Conservation (phyloP, 257 asterid species). For the Ehretia macrophylla region DNA sequence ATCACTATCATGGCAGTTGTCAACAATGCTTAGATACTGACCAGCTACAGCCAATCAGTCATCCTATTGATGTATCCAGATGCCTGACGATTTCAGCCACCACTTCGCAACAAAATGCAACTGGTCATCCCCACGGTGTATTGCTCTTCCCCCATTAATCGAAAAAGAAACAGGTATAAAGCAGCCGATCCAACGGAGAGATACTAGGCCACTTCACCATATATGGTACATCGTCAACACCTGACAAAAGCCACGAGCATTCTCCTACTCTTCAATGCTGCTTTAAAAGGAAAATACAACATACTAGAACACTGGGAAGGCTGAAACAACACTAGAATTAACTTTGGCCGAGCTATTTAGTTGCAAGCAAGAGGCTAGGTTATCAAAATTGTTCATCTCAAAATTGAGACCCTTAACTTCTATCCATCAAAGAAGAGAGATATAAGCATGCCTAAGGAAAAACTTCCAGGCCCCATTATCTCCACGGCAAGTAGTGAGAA, state of each 20-base stretch:
- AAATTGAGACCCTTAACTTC: conserved; percentile 8
- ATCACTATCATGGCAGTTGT: not conserved
- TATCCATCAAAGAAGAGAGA: not conserved
- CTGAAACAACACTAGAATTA: conserved; percentile 37
- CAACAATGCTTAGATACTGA: too few species aligned
- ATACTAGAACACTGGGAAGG: not conserved
- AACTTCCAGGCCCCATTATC: conserved; percentile 22
- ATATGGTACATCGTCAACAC: conserved; percentile 13
- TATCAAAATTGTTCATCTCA: conserved; percentile 21
- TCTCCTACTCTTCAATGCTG: conserved; percentile 27
- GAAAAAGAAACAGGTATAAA: not conserved
- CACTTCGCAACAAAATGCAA: too few species aligned
- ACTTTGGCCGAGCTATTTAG: conserved; percentile 12
- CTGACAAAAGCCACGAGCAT: conserved; percentile 12
- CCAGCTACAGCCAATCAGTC: not conserved
- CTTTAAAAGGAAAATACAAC: conserved; percentile 6
- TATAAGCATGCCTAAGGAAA: not conserved
- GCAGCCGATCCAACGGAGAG: conserved; percentile 17
- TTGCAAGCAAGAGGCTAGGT: conserved; percentile 9
- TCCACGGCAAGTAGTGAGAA: conserved; percentile 35
- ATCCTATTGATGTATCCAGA: not conserved
- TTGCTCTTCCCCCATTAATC: not conserved
- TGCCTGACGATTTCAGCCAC: too few species aligned
- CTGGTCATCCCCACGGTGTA: not conserved
- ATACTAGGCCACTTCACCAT: conserved; percentile 16